Evolutionary conservation across 768 basidiomycete genomes (phyloP), one percentile per base, ranked within the genome.

Genomic region (Phallus indusiatus): DNA sequence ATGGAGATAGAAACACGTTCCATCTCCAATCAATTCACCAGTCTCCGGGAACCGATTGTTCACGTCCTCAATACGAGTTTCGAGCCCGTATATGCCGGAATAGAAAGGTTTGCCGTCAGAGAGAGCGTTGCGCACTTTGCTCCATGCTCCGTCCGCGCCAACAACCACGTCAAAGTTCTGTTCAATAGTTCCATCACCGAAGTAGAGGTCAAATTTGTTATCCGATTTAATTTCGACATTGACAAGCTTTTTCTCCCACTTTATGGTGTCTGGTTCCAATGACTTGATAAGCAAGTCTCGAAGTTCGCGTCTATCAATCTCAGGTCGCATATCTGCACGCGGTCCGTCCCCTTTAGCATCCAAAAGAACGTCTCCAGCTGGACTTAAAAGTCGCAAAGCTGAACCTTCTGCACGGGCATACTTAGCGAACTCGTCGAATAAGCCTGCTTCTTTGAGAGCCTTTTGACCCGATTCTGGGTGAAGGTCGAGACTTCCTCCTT

Each of bases 101-200:
- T 74, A 76, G 35, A 62, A 52, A 5, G 76, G 73, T 35, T 56
- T 56, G 11, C 66, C 64, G 20, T 67, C 51, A 22, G 70, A 68
- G 24, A 76, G 56, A 50, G 74, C 62, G 4, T 67, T 62, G 14
- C 76, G 73, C 8, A 73, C 66, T 57, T 67, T 68, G 16, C 73
- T 75, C 70, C 74, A 74, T 3, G 75, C 68, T 7, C 77, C 76
- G 51, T 75, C 74, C n/a, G 74, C 73, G 10, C 74, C 74, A 47
- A 75, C 61, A 47, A 73, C 56, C 53, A 72, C 2, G 54, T 66
- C 68, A 34, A 5, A 42, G 4, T 58, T 60, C 6, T 47, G 53
- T 1, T 18, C 11, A 0, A n/a, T 55, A 33, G 16, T 16, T 21
- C 61, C 18, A 17, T 59, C 34, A 1, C 14, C 20, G 42, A 54